Conservation (phyloP, 1,139 yeast species). For the Debaryomycetaceae sp. region DNA sequence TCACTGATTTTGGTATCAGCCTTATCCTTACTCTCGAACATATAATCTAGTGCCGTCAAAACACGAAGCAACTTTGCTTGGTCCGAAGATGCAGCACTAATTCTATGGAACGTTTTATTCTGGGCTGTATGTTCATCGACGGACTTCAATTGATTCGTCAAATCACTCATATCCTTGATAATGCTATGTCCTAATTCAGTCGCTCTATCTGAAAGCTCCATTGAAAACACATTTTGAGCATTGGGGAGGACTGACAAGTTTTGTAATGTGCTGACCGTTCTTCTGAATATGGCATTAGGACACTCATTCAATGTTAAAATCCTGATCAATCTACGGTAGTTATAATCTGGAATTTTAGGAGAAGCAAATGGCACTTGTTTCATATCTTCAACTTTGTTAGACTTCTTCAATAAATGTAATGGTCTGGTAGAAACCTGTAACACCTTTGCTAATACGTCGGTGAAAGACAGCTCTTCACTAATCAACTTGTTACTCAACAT, state of each 20-base stretch:
- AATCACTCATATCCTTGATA: constrained; percentile 51
- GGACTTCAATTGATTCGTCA: constrained; percentile 45
- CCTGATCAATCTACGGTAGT: constrained; percentile 61
- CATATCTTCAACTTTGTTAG: constrained; percentile 12
- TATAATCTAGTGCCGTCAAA: constrained; percentile 83
- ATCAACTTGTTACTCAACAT: constrained; percentile 63
- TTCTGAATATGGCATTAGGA: constrained; percentile 80
- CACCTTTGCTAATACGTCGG: constrained; percentile 74
- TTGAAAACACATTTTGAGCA: constrained; percentile 64
- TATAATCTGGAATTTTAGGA: constrained; percentile 64
- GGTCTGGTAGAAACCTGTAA: constrained; percentile 78
- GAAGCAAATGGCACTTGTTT: constrained; percentile 42
- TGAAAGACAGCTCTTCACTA: constrained; percentile 66
- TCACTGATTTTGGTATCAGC: constrained; percentile 1
- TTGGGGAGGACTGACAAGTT: constrained; percentile 62
- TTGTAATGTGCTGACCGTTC: constrained; percentile 80
- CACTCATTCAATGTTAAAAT: constrained; percentile 84
- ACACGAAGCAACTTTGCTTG: constrained; percentile 84
- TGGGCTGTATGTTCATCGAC: constrained; percentile 45
- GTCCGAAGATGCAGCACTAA: constrained; percentile 79
- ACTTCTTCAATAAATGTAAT: constrained; percentile 46
- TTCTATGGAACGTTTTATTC: constrained; percentile 55
- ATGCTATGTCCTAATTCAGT: constrained; percentile 55
- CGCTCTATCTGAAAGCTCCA: constrained; percentile 68
- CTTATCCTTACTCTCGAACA: constrained; percentile 50